Percentiles rank a stretch among this genome's conserved stretches.
phyloP scores from a whole-genome alignment of 352 stramenopile genomes.

The Saprolegnia parasitica region DNA sequence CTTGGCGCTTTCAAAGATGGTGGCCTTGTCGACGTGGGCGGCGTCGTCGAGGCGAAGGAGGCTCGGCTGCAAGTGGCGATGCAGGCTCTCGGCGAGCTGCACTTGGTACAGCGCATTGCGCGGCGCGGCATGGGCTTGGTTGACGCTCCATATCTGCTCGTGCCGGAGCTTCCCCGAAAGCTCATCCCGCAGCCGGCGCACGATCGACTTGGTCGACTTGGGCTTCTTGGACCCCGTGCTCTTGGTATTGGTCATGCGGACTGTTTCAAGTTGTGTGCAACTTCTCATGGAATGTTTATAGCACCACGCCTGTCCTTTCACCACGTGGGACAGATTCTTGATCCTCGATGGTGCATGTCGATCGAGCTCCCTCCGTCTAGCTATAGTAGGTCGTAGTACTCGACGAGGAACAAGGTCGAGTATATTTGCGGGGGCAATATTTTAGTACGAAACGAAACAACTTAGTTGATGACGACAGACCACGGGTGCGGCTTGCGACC shows the following conservation, averaged over 20 bases:
- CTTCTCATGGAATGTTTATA: too few relatives aligned
- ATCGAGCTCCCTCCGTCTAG: too few relatives aligned
- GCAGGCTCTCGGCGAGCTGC: constrained; percentile 16
- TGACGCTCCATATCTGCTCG: constrained; percentile 1
- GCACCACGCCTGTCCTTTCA: background rate
- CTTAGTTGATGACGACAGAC: constrained; percentile 49
- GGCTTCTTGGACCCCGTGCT: background rate
- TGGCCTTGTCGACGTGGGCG: constrained; percentile 7
- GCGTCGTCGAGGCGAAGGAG: constrained; percentile 18
- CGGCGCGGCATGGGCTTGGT: background rate
- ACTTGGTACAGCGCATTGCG: constrained; percentile 12
- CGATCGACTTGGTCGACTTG: constrained; percentile 6
- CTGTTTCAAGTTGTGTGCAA: too few relatives aligned
- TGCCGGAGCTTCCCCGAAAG: background rate
- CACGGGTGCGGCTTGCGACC: constrained; percentile 49
- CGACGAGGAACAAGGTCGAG: background rate
- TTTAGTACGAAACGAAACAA: background rate
- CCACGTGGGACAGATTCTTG: background rate
- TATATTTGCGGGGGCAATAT: too few relatives aligned
- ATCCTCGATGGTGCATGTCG: too few relatives aligned
- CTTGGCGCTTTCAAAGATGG: constrained; percentile 22
- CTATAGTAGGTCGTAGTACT: background rate
- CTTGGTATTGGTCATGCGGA: background rate
- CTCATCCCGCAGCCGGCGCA: constrained; percentile 26
- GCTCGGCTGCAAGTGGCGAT: constrained; percentile 19